These are phyloP conservation scores for Sergeia podlipaevii DNA, from an alignment of 208 protist species.

Conservation along the genomic window DNA sequence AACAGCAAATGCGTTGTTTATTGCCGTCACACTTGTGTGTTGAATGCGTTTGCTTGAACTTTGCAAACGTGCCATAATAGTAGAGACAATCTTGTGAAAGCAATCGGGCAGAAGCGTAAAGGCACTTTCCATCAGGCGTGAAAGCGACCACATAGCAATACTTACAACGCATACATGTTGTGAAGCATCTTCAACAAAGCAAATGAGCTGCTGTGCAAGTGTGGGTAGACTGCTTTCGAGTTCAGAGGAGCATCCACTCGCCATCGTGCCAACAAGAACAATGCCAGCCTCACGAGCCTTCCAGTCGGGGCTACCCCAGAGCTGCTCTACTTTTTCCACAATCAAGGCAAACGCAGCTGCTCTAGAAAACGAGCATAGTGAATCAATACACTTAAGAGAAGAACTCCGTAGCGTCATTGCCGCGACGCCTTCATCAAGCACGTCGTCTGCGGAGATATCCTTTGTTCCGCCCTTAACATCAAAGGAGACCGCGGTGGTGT, in stretches of 20 bases:
- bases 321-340: slow-evolving; percentile 37
- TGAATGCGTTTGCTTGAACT: slow-evolving; percentile 82
- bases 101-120: slow-evolving; percentile 7
- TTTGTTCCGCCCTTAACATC: slow-evolving; percentile 35
- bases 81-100: slow-evolving; percentile 31
- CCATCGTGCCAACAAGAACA: slow-evolving; percentile 77
- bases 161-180: slow-evolving; percentile 84
- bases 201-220: slow-evolving; percentile 42
- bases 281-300: slow-evolving; percentile 62
- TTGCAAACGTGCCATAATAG: slow-evolving; percentile 47
- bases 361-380: slow-evolving; percentile 53
- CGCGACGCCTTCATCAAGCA: slow-evolving; percentile 60
- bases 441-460: slow-evolving; percentile 71
- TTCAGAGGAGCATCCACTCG: slow-evolving; percentile 50
- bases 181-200: slow-evolving; percentile 29
- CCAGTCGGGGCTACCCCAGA: slow-evolving; percentile 60
- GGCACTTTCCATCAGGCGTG: slow-evolving; percentile 50
- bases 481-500: slow-evolving; percentile 42
- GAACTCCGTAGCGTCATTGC: slow-evolving; percentile 71
- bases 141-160: slow-evolving; percentile 82
- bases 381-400: slow-evolving; percentile 67
- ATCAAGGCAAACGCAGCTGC: slow-evolving; percentile 38
- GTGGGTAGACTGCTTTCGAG: slow-evolving; percentile 29
- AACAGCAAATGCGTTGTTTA: slow-evolving; percentile 39
- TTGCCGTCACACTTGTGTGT: slow-evolving; percentile 51